Base-by-base conservation (phyloP, 768 basidiomycete species). In the Russula virescens region DNA sequence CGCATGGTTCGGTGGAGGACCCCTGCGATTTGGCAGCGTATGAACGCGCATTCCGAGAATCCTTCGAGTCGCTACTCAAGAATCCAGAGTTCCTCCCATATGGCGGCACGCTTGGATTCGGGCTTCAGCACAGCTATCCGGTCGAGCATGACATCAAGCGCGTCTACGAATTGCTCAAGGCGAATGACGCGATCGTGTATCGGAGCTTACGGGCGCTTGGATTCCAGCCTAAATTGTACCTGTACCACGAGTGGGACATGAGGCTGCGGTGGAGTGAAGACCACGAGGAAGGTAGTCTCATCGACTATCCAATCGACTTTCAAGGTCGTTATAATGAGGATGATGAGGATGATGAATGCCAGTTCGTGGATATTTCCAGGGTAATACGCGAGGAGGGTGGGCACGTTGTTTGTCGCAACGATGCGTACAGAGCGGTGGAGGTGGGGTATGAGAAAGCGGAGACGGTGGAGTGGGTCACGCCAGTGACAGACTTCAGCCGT, bases 41-140 rank as follows among this genome's bases (percentile, higher is more conserved):
- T 23, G 68, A 66, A 34, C 23, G 42, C 11, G 28, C 16, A 5
- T 68, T 72, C 49, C 50, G 50, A 45, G 25, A 55, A 54, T 34
- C 67, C 66, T 56, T 73, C 61, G 5, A 53, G 35, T 54, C 63
- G 9, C 71, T 80, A 16, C 69, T 81, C 7, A 28, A 63, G 3
- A 71, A 77, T 58, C 58, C 67, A 3, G 34, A 49, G 2, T 76
- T 79, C 60, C 69, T 82, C 10, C 73, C 77, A 0, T 38, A 73
- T 2, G 78, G 79, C 7, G 78, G 79, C 1, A 67, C 58, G 14
- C 69, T 82, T 16, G 76, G 73, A 3, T 82, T 80, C 53, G 73
- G 75, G 8, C 68, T 81, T 8, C 66, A 65, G 1, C 73, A n/a
- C n/a, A n/a, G n/a, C n/a, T n/a, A n/a, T n/a, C n/a, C 77, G 67